Percentiles rank a stretch among this genome's conserved stretches.
These are phyloP conservation scores for Stromatinia cepivora DNA, from an alignment of 2,329 filamentous ascomycete species.

Conservation along the genomic window DNA sequence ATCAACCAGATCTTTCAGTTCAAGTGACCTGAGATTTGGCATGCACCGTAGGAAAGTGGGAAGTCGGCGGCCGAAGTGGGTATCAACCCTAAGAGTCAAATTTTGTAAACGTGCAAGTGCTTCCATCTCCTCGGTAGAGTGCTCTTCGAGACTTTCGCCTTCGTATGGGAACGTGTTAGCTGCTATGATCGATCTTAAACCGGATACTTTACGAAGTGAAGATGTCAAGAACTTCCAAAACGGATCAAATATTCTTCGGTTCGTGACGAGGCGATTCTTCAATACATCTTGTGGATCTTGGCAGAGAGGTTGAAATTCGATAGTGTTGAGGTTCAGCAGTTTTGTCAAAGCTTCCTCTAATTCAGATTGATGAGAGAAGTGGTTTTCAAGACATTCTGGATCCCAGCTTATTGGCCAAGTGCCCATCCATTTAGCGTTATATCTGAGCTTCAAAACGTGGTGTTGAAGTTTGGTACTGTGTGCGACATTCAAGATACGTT, in stretches of 20 bases:
- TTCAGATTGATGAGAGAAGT: not conserved
- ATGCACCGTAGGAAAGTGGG: not conserved
- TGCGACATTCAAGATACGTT: not conserved
- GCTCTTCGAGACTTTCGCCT: no score
- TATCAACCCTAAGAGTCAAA: not conserved
- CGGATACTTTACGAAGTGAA: not conserved
- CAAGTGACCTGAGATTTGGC: not conserved
- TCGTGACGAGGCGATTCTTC: not conserved
- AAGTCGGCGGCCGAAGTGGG: rapidly evolving
- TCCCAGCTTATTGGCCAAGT: not conserved
- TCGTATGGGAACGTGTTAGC: not conserved
- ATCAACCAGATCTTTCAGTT: not conserved
- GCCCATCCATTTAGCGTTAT: no score
- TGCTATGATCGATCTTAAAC: not conserved
- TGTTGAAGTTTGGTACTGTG: not conserved
- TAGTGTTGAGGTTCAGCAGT: not conserved
- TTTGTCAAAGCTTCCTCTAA: not conserved
- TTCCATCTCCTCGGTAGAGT: not conserved
- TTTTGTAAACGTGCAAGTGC: not conserved
- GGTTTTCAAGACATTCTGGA: not conserved
- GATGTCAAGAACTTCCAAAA: not conserved
- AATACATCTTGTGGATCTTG: not conserved
- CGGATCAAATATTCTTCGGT: not conserved
- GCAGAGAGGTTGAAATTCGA: not conserved
- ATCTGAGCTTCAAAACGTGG: not conserved